Base-by-base conservation (phyloP, 2,329 filamentous ascomycete genomes). In the Amauroascus niger region DNA sequence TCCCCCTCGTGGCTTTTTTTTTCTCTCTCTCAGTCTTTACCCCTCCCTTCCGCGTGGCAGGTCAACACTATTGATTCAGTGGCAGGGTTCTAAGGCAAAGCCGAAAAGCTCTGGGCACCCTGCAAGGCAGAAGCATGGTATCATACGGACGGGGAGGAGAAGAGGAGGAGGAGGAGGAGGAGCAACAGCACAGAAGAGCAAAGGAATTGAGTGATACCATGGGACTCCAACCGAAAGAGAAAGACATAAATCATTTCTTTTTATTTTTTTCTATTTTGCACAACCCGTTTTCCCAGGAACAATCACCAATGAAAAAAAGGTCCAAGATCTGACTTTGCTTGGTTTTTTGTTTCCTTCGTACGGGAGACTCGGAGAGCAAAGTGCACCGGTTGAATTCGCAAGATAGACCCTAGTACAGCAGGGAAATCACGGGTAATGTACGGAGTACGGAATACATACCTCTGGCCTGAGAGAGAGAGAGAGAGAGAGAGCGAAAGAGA, bases 371-470 rank as follows among this genome's bases (percentile, higher is more conserved):
- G n/a, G n/a, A n/a, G n/a, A n/a, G n/a, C n/a, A n/a, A n/a, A n/a
- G n/a, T n/a, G n/a, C n/a, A n/a, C 6, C 44, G 24, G 13, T 32
- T 6, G 1, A 13, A 9, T 46, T 32, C 26, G 44, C 26, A 46
- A 20, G 16, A 32, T 11, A 11, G 28, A 9, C 26, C 28, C n/a
- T 35, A n/a, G 33, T 11, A 39, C 33, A 18, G 8, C 33, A 40
- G 46, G 18, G 14, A 28, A 39, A 49, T 39, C 47, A 26, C 47
- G 47, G 48, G 48, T 50, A 50, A 35, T 37, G n/a, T n/a, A n/a
- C n/a, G n/a, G n/a, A n/a, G n/a, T n/a, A n/a, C n/a, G n/a, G n/a
- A n/a, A n/a, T n/a, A n/a, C n/a, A n/a, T n/a, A n/a, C n/a, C n/a
- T n/a, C n/a, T n/a, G n/a, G n/a, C n/a, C n/a, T n/a, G n/a, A n/a